phyloP scores from a whole-genome alignment of 1,139 yeast species.

The Kluyveromyces sp. region DNA sequence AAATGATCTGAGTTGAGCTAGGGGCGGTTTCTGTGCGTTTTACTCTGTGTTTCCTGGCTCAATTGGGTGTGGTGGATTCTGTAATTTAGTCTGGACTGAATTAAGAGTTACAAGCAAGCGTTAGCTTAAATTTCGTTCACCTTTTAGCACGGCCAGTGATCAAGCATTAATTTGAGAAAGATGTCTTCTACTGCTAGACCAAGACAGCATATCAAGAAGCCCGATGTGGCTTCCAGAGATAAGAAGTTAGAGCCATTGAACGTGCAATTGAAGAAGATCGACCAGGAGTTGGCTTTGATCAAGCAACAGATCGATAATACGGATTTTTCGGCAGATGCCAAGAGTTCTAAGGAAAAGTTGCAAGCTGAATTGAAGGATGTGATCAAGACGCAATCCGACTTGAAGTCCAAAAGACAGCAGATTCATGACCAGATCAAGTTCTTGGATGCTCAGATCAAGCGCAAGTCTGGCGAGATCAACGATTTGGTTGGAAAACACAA shows the following conservation, averaged over 20 bases:
- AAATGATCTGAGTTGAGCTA: too few species aligned
- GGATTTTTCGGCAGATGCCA: conserved; percentile 35
- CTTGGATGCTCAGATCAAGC: conserved; percentile 66
- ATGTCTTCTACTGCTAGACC: conserved; percentile 10
- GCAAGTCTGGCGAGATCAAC: conserved; percentile 70
- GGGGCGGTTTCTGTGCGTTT: not conserved
- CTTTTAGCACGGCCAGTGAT: not conserved
- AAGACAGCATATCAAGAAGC: conserved; percentile 49
- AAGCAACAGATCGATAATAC: conserved; percentile 33
- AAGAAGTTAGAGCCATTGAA: conserved; percentile 53
- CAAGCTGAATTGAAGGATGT: conserved; percentile 59
- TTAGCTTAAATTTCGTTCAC: not conserved
- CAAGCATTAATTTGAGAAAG: not conserved
- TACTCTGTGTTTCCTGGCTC: not conserved
- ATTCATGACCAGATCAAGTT: conserved; percentile 68
- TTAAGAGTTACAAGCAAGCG: not conserved
- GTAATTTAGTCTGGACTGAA: not conserved
- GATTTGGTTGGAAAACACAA: conserved; percentile 34
- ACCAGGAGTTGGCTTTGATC: conserved; percentile 35
- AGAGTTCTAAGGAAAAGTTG: conserved; percentile 57
- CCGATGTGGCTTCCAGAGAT: conserved; percentile 58
- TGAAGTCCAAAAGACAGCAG: conserved; percentile 62
- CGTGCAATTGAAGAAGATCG: conserved; percentile 65
- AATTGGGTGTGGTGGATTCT: not conserved
- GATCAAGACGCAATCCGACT: conserved; percentile 59